Conservation (phyloP, 1,284 basidiomycete species). For the Uromyces viciae-fabae region DNA sequence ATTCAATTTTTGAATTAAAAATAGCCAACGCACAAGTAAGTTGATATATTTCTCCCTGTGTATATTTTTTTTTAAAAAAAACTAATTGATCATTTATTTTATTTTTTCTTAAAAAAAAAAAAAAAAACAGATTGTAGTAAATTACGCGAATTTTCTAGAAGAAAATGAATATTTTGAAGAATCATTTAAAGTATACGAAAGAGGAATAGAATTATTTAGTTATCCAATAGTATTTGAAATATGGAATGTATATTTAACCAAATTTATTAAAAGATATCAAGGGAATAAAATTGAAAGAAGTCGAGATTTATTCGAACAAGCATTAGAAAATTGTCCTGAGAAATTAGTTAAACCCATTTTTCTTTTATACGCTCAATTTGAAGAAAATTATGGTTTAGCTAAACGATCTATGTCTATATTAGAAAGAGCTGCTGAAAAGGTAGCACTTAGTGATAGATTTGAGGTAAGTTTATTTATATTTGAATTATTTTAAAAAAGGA, state of each 20-base stretch:
- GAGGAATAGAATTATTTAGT: conserved; percentile 94
- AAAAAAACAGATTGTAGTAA: conserved; percentile 69
- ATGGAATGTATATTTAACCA: conserved; percentile 97
- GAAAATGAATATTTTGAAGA: conserved; percentile 98
- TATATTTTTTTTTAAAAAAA: neutral
- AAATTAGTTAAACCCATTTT: conserved; percentile 93
- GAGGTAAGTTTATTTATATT: conserved; percentile 63
- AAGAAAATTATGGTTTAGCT: conserved; percentile 90
- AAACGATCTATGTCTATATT: conserved; percentile 95
- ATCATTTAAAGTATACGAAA: conserved; percentile 97
- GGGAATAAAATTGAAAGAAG: conserved; percentile 90
- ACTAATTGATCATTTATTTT: neutral
- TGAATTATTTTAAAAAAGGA: too few species aligned
- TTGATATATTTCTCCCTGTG: conserved; percentile 1
- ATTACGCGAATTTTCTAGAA: conserved; percentile 94
- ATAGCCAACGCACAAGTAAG: conserved; percentile 88
- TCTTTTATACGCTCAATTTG: conserved; percentile 89
- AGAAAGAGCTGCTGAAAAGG: conserved; percentile 81
- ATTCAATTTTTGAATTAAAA: conserved; percentile 91
- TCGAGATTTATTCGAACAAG: conserved; percentile 95
- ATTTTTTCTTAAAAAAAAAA: too few species aligned
- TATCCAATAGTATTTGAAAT: conserved; percentile 98
- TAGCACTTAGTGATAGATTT: conserved; percentile 85
- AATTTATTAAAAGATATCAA: conserved; percentile 94
- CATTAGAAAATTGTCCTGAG: conserved; percentile 87